These are phyloP conservation scores for Pharus latifolius DNA, from an alignment of 176 grass and related monocot genomes.

Conservation along the genomic window DNA sequence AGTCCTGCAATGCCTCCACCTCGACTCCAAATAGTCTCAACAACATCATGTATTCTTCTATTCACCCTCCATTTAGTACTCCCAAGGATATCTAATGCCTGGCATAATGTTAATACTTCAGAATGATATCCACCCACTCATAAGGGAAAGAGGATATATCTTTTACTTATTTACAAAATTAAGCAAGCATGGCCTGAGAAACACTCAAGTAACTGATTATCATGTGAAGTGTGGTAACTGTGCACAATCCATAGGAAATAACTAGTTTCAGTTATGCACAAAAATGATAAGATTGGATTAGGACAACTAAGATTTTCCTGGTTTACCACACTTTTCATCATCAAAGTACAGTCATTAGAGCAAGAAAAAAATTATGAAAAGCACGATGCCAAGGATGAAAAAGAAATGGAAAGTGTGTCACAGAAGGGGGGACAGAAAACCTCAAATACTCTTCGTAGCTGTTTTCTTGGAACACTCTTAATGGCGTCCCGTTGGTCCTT, in stretches of 20 bases:
- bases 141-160: background rate
- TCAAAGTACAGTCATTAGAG: background rate
- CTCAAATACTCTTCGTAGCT: constrained; percentile 77
- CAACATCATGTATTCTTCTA: constrained; percentile 67
- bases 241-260: background rate
- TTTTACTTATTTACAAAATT: constrained; percentile 1
- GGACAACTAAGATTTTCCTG: background rate
- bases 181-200: constrained; percentile 12
- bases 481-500: constrained; percentile 88
- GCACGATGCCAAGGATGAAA: background rate
- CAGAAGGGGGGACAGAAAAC: constrained; percentile 25
- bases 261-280: background rate
- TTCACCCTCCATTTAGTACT: constrained; percentile 97
- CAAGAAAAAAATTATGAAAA: background rate
- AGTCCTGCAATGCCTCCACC: constrained; percentile 83
- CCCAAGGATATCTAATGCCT: constrained; percentile 94
- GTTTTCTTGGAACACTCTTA: constrained; percentile 64
- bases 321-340: background rate
- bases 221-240: background rate
- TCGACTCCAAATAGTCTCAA: constrained; percentile 78
- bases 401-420: background rate
- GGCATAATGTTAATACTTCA: constrained; percentile 13
- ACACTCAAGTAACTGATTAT: background rate
- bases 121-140: background rate
- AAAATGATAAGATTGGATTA: background rate